A percentile compares a stretch with the other conserved stretches of the same genome.
These are phyloP conservation scores for Lasiodiplodia sp. DNA, from an alignment of 2,329 filamentous ascomycete species.

Conservation along the genomic window DNA sequence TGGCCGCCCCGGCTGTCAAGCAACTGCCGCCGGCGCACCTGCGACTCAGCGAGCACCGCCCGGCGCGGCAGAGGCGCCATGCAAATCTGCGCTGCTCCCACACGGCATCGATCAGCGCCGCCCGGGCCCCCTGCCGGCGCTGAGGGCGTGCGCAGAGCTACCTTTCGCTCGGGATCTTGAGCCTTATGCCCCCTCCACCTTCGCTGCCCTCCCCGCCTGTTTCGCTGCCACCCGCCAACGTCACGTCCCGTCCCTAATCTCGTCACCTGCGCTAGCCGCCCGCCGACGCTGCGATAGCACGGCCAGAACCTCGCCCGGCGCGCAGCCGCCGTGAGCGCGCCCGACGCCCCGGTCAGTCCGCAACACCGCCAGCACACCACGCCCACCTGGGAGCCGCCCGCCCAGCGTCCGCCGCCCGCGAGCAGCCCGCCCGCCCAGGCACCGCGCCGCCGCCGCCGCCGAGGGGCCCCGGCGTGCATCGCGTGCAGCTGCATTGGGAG, in stretches of 20 bases:
- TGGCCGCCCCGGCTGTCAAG: slow-evolving; percentile 24
- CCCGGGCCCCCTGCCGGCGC: slow-evolving; percentile 13
- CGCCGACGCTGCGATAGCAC: slow-evolving; percentile 18
- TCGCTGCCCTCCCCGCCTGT: slow-evolving; percentile 14
- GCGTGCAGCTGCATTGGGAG: slow-evolving; percentile 18
- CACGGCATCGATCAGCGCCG: slow-evolving; percentile 27
- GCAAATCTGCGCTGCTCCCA: slow-evolving; percentile 27
- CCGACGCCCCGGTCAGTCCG: background rate
- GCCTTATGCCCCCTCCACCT: slow-evolving; percentile 18
- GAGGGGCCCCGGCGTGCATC: slow-evolving; percentile 20
- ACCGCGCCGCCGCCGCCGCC: slow-evolving; percentile 7
- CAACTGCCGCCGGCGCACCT: slow-evolving; percentile 14
- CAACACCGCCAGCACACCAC: slow-evolving; percentile 16
- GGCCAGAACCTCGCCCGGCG: slow-evolving; percentile 3
- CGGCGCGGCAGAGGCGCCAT: slow-evolving; percentile 24
- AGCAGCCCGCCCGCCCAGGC: background rate
- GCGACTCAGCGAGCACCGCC: slow-evolving; percentile 25
- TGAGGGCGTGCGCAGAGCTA: slow-evolving; percentile 26
- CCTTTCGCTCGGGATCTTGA: slow-evolving; percentile 19
- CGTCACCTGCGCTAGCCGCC: slow-evolving; percentile 24
- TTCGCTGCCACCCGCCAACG: slow-evolving; percentile 13
- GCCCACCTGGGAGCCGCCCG: background rate
- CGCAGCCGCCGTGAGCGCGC: slow-evolving; percentile 20
- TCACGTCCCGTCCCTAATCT: slow-evolving; percentile 25
- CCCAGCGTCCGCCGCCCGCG: background rate